Evolutionary conservation across 768 basidiomycete species (phyloP).

Genomic region (Hortiboletus campestris): DNA sequence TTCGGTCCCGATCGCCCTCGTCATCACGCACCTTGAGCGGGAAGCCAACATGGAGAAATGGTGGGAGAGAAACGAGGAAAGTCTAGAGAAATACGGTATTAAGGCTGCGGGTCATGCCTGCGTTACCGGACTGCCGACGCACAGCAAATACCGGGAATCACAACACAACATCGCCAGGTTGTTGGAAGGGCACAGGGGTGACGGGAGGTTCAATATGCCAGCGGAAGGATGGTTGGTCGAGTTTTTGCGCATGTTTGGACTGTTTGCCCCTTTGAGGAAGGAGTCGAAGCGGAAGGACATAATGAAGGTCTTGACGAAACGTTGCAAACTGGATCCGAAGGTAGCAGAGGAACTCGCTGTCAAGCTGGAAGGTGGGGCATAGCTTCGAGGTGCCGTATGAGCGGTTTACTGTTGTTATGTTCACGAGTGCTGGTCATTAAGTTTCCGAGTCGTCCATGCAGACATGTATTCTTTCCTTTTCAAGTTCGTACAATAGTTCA

Average conservation of each 20-base stretch:
- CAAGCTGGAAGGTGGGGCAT: slow-evolving; percentile 9
- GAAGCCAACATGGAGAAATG: slow-evolving; percentile 34
- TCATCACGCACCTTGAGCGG: slow-evolving; percentile 42
- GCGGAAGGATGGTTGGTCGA: slow-evolving; percentile 24
- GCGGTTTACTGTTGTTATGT: not conserved
- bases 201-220: slow-evolving; percentile 27
- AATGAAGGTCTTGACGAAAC: slow-evolving; percentile 27
- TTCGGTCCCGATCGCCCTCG: slow-evolving; percentile 30
- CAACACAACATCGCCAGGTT: slow-evolving; percentile 14
- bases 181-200: slow-evolving; percentile 10
- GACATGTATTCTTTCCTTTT: not conserved
- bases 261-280: slow-evolving; percentile 24
- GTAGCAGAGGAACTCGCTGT: slow-evolving; percentile 22
- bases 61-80: slow-evolving; percentile 31
- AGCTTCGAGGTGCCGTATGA: not conserved
- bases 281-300: slow-evolving; percentile 24
- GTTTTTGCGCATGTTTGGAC: slow-evolving; percentile 25
- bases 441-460: slow-evolving; percentile 4
- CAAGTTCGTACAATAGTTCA: not conserved
- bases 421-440: not conserved
- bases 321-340: slow-evolving; percentile 24
- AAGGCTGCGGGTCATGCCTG: slow-evolving; percentile 32
- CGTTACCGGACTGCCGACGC: slow-evolving; percentile 33
- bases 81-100: slow-evolving; percentile 28
- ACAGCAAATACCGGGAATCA: slow-evolving; percentile 29